Base-by-base conservation (phyloP, 345 rosid genomes). In the Syzygium jambos region DNA sequence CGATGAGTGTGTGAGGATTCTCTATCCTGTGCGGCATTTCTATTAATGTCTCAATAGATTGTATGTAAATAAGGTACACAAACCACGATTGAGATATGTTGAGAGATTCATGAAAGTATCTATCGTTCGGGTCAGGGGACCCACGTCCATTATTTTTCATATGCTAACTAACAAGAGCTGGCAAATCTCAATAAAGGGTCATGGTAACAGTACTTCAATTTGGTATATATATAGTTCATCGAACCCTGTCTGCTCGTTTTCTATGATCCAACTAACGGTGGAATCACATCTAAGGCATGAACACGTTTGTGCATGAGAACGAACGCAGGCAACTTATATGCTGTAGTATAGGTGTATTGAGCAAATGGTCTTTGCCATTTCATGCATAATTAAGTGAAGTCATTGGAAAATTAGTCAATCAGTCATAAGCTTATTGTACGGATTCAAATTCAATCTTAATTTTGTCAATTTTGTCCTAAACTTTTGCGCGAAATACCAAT, bases 131-230 rank as follows among this genome's bases (percentile, higher is more conserved):
- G 25, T 55, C 2, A 8, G 25, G 21, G 11, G 59, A 55, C 59
- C 59, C 25, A 55, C 25, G 25, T 68, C 12, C 21, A 30, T 16
- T 19, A 68, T 10, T 16, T 30, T 30, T 11, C 43, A 17, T 30
- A 1, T 30, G 23, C 41, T 0, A 9, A 68, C 3, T 0, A 16
- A 19, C 41, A 30, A 16, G 29, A 53, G 41, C 43, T 4, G 46
- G 78, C 12, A 2, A 68, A 68, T 68, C 78, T 16, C 78, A 68
- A 68, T 68, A 22, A 68, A 68, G 49, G 29, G 82, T 73, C 82
- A 73, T 38, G 82, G 14, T 38, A 73, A 73, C 0, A 19, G 82
- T 21, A 73, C 25, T 73, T 73, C 49, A 19, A 38, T 73, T 73
- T 73, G 82, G 49, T 38, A 34, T 27, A 2, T 73, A 10, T 19